Base-by-base conservation (phyloP, 1,284 basidiomycete species). In the Wallemia hederae region DNA sequence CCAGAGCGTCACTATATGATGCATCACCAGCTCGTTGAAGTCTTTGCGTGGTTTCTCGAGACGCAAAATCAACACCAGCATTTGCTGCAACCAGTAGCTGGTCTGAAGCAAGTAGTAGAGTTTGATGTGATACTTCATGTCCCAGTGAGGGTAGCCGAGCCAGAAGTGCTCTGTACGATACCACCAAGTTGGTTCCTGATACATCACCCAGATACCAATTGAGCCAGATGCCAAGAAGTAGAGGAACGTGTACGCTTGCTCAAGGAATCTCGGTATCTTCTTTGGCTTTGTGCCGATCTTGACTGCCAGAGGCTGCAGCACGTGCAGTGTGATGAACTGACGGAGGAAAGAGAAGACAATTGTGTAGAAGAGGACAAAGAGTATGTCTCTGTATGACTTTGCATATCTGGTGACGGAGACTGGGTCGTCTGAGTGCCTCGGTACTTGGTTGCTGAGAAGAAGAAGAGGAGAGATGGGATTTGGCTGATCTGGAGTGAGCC, bases 1-100 rank as follows among this genome's bases (percentile, higher is more conserved):
- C 90, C 91, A 99, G 25, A 98, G 76, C 0, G 94, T 97, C 59
- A 98, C 89, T 58, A 90, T 67, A 70, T 99, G 94, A 67, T 77
- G 76, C 9, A 72, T 79, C 17, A 94, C 78, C 14, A 96, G 80
- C 71, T 96, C 91, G 31, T 72, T 69, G 69, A 85, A 90, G 71
- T 97, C 91, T 70, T 89, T 91, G 61, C 91, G 78, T 0, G 91
- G 91, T 69, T 92, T 94, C 70, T 97, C 91, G 19, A 97, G 77
- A 34, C 80, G 75, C 15, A 92, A 75, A 1, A 85, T 74, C 33
- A 97, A 77, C 15, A 98, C 82, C 29, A 97, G 72, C 62, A 92
- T 78, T 70, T 98, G 90, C 68, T 98, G 91, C 60, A 81, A 78
- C 92, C 92, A 98, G 70, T 96, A 96, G 1, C 88, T 76, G 58